Evolutionary conservation across 805 yeast species (phyloP), one percentile per base, ranked within the genome.

Genomic region (Saccharomycopsis vini): DNA sequence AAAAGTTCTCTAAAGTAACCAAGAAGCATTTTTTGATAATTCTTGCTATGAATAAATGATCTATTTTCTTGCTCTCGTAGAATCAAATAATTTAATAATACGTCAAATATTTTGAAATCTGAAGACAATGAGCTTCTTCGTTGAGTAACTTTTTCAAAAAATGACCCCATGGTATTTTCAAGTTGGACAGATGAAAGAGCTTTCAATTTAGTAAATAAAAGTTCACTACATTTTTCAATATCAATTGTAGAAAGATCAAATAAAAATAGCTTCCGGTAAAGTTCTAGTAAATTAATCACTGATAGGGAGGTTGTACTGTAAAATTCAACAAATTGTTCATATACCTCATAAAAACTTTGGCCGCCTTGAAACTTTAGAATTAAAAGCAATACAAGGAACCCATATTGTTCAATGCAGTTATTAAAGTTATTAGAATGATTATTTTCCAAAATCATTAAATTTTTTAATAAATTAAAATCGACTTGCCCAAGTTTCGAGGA

Each of bases 181-280:
- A 44, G 9, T 36, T 44, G 47, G n/a, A 33, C 13, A 7, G 40
- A 22, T 13, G 47, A 44, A 4, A 44, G 24, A 3, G 40, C 15
- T n/a, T 9, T 29, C 10, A 44, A 18, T 18, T 37, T 40, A 5
- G 31, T n/a, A 15, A 35, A 10, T 16, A 44, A 10, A 12, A 18
- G 24, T 4, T 24, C 24, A n/a, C n/a, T n/a, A n/a, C n/a, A n/a
- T n/a, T n/a, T n/a, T n/a, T n/a, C n/a, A n/a, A n/a, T n/a, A n/a
- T n/a, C n/a, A n/a, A n/a, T n/a, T n/a, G n/a, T n/a, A n/a, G n/a
- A n/a, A n/a, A n/a, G n/a, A 5, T 31, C 20, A 5, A 36, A 31
- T 23, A 32, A 19, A n/a, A 18, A 5, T 20, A 38, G 6, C 35
- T 35, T 37, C 12, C 36, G 20, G 26, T 35, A 40, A 13, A 7